Base-by-base conservation (phyloP, 257 asterid species). In the Solanum arcanum region DNA sequence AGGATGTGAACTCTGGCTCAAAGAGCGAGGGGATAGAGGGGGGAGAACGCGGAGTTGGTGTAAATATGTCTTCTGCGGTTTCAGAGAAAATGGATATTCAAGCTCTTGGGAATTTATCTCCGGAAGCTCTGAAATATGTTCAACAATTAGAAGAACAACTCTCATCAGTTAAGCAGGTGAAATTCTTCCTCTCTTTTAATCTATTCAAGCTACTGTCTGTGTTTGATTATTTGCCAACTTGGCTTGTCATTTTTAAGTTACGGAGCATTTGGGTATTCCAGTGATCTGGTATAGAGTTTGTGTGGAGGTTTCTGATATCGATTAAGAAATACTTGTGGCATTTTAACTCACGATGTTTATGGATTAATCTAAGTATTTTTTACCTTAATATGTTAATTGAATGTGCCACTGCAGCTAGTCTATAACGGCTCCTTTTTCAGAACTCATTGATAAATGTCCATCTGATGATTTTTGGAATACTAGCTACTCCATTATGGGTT, bases 111-210 rank as follows among this genome's bases (percentile, higher is more conserved):
- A 88, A 90, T 89, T 92, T 95, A 88, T 94, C 98, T 68, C 91
- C 94, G 7, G 94, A 95, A 86, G 93, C 94, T 47, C 88, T 91
- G 89, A 91, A 86, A 60, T 94, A 93, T 92, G 91, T 97, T 85
- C 93, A 92, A 90, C 94, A 91, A 87, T 91, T 97, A 88, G 98
- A 97, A 89, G 87, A 86, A 74, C 96, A 96, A 92, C 87, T 96
- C 87, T 91, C 93, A 49, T 85, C 90, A 20, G 94, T 92, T 78
- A 93, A 93, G 87, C 93, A 97, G 99, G 99, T 97, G 90, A 60
- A 52, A 86, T 64, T 89, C 56, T 56, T 6, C 68, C 84, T 83
- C 44, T 82, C 52, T 25, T 77, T 10, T 47, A 86, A 81, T 31
- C 37, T 39, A 16, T n/a, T 12, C 12, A 41, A 42, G 31, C 46